Evolutionary conservation across 1,284 basidiomycete genomes (phyloP).

Genomic region (Pseudomicrostroma phylloplanum): DNA sequence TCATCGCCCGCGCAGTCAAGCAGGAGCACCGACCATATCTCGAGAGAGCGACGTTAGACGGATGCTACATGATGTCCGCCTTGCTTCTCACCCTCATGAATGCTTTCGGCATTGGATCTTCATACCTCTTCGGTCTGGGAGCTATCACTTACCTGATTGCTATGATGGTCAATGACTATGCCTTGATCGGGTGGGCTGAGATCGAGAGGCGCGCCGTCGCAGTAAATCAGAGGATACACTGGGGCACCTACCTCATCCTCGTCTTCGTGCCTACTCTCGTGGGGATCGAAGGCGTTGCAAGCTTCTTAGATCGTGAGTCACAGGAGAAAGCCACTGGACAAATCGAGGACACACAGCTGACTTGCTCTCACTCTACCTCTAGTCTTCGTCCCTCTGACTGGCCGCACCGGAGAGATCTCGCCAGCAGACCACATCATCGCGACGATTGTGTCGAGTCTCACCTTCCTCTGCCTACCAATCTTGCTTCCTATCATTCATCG

Average conservation of each 20-base stretch:
- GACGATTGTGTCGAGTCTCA: slow-evolving; percentile 56
- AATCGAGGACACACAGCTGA: neutral
- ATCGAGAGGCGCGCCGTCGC: slow-evolving; percentile 33
- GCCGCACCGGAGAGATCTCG: slow-evolving; percentile 52
- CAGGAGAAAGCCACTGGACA: too few relatives aligned
- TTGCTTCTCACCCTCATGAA: slow-evolving; percentile 53
- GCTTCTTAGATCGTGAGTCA: slow-evolving; percentile 58
- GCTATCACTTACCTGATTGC: slow-evolving; percentile 54
- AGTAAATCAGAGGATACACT: slow-evolving; percentile 35
- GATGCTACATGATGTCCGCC: slow-evolving; percentile 31
- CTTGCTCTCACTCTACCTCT: neutral
- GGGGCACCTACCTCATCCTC: slow-evolving; percentile 30
- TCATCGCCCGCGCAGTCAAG: slow-evolving; percentile 60
- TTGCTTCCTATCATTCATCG: slow-evolving; percentile 65
- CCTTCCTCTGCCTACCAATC: slow-evolving; percentile 60
- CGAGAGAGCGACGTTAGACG: slow-evolving; percentile 35
- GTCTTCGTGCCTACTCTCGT: slow-evolving; percentile 60
- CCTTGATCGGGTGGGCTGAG: slow-evolving; percentile 27
- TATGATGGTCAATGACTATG: slow-evolving; percentile 38
- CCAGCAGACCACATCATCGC: slow-evolving; percentile 83
- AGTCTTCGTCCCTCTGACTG: slow-evolving; percentile 80
- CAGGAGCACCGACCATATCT: slow-evolving; percentile 36
- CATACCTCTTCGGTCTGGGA: slow-evolving; percentile 63
- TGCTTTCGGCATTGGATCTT: slow-evolving; percentile 63
- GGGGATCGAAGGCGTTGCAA: slow-evolving; percentile 65